A percentile compares a stretch with the other conserved stretches of the same genome.
Conservation (phyloP, 2,329 filamentous ascomycete species). For the Delphinella strobiligena region DNA sequence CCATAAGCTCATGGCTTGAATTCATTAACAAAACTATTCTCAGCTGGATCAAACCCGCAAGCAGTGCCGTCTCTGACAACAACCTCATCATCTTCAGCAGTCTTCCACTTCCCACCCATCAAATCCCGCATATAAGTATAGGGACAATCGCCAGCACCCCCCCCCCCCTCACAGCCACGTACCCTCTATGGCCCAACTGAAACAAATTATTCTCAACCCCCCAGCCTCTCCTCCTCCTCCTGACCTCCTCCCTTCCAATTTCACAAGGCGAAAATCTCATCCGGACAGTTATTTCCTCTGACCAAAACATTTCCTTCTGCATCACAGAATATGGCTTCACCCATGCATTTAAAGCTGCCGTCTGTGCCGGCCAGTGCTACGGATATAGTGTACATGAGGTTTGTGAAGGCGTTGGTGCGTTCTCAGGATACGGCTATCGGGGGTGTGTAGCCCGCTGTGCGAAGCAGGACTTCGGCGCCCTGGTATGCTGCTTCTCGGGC, state of each 20-base stretch:
- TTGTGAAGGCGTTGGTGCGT: constrained; percentile 15
- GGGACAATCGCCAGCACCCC: constrained; percentile 14
- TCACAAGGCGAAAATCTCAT: constrained; percentile 18
- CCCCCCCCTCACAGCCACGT: constrained; percentile 13
- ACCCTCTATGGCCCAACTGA: constrained; percentile 16
- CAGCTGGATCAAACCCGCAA: constrained; percentile 14
- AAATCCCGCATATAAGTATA: constrained; percentile 17
- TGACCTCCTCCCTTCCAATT: constrained; percentile 14
- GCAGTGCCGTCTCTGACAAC: constrained; percentile 14
- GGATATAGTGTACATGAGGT: constrained; percentile 17
- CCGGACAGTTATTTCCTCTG: constrained; percentile 12
- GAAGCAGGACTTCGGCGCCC: constrained; percentile 16
- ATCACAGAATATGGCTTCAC: constrained; percentile 16
- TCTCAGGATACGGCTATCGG: constrained; percentile 17
- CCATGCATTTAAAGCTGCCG: constrained; percentile 16
- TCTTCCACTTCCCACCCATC: constrained; percentile 14
- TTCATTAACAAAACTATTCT: constrained; percentile 1
- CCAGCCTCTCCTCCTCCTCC: constrained; percentile 13
- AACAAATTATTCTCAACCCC: constrained; percentile 18
- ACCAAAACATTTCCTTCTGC: constrained; percentile 15
- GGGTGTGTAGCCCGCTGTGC: constrained; percentile 16
- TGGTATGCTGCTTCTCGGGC: constrained; percentile 17
- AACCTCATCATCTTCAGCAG: constrained; percentile 14
- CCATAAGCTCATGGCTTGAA: neutral
- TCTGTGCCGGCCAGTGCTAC: constrained; percentile 17